Evolutionary conservation across 2,329 filamentous ascomycete species (phyloP).

Genomic region (Teratosphaeria gauchensis): DNA sequence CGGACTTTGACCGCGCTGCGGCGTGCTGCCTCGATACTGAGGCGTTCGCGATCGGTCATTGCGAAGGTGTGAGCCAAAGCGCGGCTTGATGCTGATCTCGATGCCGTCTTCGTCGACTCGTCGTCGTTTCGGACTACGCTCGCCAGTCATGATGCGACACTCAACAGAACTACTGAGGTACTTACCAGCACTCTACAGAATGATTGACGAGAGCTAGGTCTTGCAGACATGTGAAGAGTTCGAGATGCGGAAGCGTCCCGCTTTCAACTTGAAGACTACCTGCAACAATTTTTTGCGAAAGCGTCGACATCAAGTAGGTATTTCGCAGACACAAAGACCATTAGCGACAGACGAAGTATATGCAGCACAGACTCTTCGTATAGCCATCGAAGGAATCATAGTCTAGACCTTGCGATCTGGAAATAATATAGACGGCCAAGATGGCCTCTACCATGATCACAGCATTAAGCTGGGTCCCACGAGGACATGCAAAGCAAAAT

Average conservation of each 20-base stretch:
- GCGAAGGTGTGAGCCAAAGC: constrained; percentile 32
- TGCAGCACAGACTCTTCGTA: no score
- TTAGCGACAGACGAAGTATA: no score
- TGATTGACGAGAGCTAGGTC: background rate
- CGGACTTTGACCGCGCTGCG: constrained; percentile 25
- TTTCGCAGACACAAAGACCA: background rate
- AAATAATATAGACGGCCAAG: background rate
- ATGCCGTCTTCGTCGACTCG: constrained; percentile 52
- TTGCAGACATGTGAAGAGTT: background rate
- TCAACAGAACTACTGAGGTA: background rate
- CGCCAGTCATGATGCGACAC: constrained; percentile 6
- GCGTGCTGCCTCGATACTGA: constrained; percentile 18
- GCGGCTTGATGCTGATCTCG: constrained; percentile 33
- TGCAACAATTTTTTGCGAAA: background rate
- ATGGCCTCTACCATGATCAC: constrained; percentile 35
- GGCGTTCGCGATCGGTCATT: constrained; percentile 14
- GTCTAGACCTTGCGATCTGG: no score
- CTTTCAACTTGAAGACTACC: background rate
- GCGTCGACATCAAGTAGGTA: background rate
- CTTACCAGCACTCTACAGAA: background rate
- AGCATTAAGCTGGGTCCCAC: constrained; percentile 44
- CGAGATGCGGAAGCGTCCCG: background rate
- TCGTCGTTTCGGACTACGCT: constrained; percentile 52
- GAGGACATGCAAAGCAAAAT: constrained; percentile 41
- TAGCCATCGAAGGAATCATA: no score